These are phyloP conservation scores for Davidsoniella australis DNA, from an alignment of 2,329 filamentous ascomycete species.

Conservation along the genomic window DNA sequence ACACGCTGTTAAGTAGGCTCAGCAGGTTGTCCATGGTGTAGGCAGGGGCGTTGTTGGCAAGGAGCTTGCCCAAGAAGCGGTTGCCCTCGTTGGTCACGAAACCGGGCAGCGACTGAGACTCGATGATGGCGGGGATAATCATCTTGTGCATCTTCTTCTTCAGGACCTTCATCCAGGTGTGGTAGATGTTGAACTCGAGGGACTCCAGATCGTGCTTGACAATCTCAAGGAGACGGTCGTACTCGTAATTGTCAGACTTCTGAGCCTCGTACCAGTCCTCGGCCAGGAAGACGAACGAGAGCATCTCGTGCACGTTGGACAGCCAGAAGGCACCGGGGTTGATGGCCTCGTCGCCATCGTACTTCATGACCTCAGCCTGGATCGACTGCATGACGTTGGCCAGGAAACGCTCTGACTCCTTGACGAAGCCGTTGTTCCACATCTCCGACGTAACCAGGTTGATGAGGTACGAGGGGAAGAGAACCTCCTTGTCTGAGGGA, in stretches of 20 bases:
- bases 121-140: constrained; percentile 98
- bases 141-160: constrained; percentile 99
- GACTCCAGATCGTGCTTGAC: constrained; percentile 98
- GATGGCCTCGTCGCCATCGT: constrained; percentile 91
- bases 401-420: constrained; percentile 95
- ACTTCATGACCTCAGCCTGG: constrained; percentile 97
- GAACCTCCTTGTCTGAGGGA: constrained; percentile 92
- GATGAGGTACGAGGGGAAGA: constrained; percentile 97
- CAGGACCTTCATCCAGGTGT: constrained; percentile 99
- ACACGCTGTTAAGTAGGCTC: constrained; percentile 88
- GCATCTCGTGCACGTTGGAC: constrained; percentile 98
- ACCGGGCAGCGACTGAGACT: constrained; percentile 91
- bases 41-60: constrained; percentile 78
- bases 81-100: constrained; percentile 99
- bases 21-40: constrained; percentile 99
- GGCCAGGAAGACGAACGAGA: constrained; percentile 96
- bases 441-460: constrained; percentile 98
- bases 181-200: constrained; percentile 98
- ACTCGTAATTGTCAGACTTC: constrained; percentile 98
- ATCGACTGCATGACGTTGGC: constrained; percentile 99
- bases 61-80: constrained; percentile 90
- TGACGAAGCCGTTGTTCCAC: constrained; percentile 99
- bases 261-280: constrained; percentile 99
- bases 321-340: constrained; percentile 98
- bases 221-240: constrained; percentile 90